Percentiles rank a stretch among this genome's conserved stretches.
Evolutionary conservation across 768 basidiomycete genomes (phyloP).

Genomic region (Panaeolus cyanescens): DNA sequence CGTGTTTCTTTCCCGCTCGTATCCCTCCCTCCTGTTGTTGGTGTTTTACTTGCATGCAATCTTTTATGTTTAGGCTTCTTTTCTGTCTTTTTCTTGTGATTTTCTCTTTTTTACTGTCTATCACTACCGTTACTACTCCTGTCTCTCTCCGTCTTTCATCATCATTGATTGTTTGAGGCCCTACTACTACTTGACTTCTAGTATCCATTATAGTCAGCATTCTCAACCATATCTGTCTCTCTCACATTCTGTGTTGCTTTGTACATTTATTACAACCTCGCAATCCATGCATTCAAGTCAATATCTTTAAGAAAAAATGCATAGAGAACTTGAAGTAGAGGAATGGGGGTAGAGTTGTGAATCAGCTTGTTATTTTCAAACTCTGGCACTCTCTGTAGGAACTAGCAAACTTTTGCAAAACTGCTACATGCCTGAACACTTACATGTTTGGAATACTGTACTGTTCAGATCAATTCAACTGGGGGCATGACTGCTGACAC

Average conservation of each 20-base stretch:
- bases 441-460: too few species aligned
- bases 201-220: slow-evolving; percentile 2
- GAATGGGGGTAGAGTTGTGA: too few species aligned
- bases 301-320: too few species aligned
- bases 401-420: too few species aligned
- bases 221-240: slow-evolving; percentile 1
- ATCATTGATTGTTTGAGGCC: slow-evolving; percentile 12
- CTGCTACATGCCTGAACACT: too few species aligned
- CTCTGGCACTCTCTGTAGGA: too few species aligned
- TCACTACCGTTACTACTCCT: slow-evolving; percentile 8
- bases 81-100: slow-evolving; percentile 3
- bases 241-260: slow-evolving; percentile 3
- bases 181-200: slow-evolving; percentile 3
- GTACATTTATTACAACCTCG: slow-evolving; percentile 1
- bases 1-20: background rate
- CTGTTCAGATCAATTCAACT: too few species aligned
- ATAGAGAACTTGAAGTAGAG: too few species aligned
- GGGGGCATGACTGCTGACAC: too few species aligned
- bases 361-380: too few species aligned
- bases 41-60: slow-evolving; percentile 2
- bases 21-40: background rate
- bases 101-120: background rate
- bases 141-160: slow-evolving; percentile 8
- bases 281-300: background rate
- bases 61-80: slow-evolving; percentile 7